Evolutionary conservation across 768 basidiomycete genomes (phyloP).

Genomic region (Pisolithus tinctorius): DNA sequence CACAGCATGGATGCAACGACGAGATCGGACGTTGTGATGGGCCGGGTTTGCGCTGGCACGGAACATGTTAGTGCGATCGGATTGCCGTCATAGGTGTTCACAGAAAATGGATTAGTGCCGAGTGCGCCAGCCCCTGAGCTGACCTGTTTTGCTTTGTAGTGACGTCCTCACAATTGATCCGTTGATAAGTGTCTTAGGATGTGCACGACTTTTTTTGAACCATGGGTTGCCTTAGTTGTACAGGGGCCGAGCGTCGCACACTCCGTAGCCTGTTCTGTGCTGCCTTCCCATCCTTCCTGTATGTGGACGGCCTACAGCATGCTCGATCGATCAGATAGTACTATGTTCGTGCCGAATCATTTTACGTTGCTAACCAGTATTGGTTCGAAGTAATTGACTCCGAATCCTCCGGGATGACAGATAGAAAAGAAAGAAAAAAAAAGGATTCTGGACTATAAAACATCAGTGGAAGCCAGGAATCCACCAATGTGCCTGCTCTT

Average conservation of each 20-base stretch:
- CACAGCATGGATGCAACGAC: too few relatives aligned
- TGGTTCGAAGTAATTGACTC: neutral
- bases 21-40: too few relatives aligned
- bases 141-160: conserved; percentile 10
- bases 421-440: neutral
- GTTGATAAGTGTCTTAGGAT: conserved; percentile 9
- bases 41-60: neutral
- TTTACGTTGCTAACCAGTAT: neutral
- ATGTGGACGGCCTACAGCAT: neutral
- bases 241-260: neutral
- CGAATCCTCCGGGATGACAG: neutral
- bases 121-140: conserved; percentile 18
- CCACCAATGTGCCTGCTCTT: conserved; percentile 4
- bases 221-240: neutral
- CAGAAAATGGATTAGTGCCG: conserved; percentile 13
- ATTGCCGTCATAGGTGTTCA: conserved; percentile 21
- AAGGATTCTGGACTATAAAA: neutral
- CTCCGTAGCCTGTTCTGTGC: neutral
- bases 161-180: conserved; percentile 14
- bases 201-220: neutral
- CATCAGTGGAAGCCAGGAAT: conserved; percentile 1
- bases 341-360: neutral
- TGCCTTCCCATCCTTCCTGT: neutral
- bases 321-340: neutral
- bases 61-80: conserved; percentile 12